Conservation (phyloP, 1,284 basidiomycete genomes). For the Takashimella tepidaria region DNA sequence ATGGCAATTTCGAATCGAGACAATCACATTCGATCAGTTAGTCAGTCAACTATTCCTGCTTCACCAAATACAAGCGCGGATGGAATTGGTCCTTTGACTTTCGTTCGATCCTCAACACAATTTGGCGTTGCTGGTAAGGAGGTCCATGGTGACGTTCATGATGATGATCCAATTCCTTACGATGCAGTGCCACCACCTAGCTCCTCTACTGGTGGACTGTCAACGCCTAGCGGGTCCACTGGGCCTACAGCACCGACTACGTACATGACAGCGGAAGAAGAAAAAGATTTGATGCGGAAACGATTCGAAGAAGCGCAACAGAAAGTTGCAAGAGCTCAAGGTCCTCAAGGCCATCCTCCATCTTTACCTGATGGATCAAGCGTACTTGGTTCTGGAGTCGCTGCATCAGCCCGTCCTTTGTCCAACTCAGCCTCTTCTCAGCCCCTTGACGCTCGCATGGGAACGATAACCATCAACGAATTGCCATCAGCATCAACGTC, state of each 20-base stretch:
- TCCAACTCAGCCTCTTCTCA: no score
- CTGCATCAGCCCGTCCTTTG: background rate
- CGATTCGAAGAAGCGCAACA: conserved; percentile 52
- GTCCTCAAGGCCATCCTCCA: background rate
- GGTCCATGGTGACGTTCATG: background rate
- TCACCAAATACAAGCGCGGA: background rate
- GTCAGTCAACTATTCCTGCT: background rate
- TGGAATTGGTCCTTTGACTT: background rate
- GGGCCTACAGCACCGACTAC: background rate
- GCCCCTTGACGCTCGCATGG: background rate
- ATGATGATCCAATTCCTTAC: conserved; percentile 13
- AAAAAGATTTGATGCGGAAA: conserved; percentile 24
- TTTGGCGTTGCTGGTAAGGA: background rate
- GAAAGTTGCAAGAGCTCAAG: conserved; percentile 15
- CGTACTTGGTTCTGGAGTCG: background rate
- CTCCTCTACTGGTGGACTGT: background rate
- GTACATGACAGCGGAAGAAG: conserved; percentile 17
- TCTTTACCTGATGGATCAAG: conserved; percentile 6
- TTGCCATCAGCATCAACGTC: no score
- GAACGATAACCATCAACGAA: no score
- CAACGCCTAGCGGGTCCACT: background rate
- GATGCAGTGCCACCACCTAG: conserved; percentile 6
- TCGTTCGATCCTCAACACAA: background rate
- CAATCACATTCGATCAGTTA: background rate
- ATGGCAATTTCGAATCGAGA: conserved; percentile 10